phyloP scores from a whole-genome alignment of 148 eudicot species.

The Cornus kousa region DNA sequence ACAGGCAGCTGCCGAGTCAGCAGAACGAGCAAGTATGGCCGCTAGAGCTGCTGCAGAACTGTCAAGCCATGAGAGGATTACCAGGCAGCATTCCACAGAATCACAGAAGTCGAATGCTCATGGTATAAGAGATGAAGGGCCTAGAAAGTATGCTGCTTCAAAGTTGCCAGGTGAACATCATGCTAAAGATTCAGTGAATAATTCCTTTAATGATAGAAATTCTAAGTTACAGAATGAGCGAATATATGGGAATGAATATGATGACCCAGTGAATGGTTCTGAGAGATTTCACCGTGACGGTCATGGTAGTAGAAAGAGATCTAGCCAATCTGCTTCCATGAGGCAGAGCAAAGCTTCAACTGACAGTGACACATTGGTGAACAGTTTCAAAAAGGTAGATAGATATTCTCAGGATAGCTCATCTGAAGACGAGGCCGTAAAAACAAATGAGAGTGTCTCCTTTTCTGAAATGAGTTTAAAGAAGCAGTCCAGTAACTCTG shows the following conservation, averaged over 20 bases:
- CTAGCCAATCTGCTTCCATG: slow-evolving; percentile 20
- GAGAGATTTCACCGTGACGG: slow-evolving; percentile 18
- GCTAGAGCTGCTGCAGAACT: slow-evolving; percentile 97
- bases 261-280: slow-evolving; percentile 18
- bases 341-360: slow-evolving; percentile 29
- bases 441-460: neutral
- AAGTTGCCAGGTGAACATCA: slow-evolving; percentile 24
- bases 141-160: slow-evolving; percentile 16
- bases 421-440: slow-evolving; percentile 17
- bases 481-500: slow-evolving; percentile 4
- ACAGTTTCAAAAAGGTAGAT: slow-evolving; percentile 21
- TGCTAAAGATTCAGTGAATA: slow-evolving; percentile 20
- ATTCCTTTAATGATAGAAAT: slow-evolving; percentile 29
- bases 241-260: slow-evolving; percentile 21
- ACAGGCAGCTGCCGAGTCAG: slow-evolving; percentile 95
- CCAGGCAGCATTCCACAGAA: slow-evolving; percentile 33
- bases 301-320: slow-evolving; percentile 18
- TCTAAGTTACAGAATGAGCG: slow-evolving; percentile 24
- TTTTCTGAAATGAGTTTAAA: neutral
- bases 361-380: slow-evolving; percentile 22
- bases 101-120: slow-evolving; percentile 25
- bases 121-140: slow-evolving; percentile 26
- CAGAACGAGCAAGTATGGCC: slow-evolving; percentile 91
- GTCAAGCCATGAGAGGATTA: slow-evolving; percentile 38
- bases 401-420: slow-evolving; percentile 21